phyloP scores from a whole-genome alignment of 768 basidiomycete genomes.

The Lactarius deliciosus region DNA sequence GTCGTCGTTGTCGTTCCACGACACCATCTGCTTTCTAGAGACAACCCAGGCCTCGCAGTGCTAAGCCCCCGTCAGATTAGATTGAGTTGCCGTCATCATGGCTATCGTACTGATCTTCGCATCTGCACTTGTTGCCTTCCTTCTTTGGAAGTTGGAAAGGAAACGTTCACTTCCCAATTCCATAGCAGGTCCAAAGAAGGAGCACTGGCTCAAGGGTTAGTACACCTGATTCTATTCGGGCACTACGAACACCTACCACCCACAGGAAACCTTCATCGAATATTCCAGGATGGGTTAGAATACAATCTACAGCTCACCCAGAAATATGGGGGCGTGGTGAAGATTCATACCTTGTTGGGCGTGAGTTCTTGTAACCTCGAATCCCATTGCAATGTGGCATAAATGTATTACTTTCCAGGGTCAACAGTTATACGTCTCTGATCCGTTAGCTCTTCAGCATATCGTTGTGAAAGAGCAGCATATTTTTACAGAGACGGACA shows the following conservation, averaged over 20 bases:
- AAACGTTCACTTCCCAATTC: constrained; percentile 29
- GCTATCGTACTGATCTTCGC: background rate
- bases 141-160: constrained; percentile 30
- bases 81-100: background rate
- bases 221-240: background rate
- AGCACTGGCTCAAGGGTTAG: constrained; percentile 40
- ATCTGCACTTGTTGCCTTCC: constrained; percentile 18
- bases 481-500: constrained; percentile 22
- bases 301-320: constrained; percentile 37
- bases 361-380: constrained; percentile 33
- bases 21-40: no score
- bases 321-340: constrained; percentile 40
- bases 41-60: no score
- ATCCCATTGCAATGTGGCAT: constrained; percentile 25
- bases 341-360: constrained; percentile 39
- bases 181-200: constrained; percentile 37
- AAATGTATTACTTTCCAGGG: constrained; percentile 10
- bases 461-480: constrained; percentile 27
- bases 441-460: constrained; percentile 21
- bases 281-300: constrained; percentile 37
- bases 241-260: background rate
- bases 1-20: no score
- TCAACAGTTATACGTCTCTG: constrained; percentile 12
- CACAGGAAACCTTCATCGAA: constrained; percentile 37
- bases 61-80: background rate